These are phyloP conservation scores for Thraustotheca clavata DNA, from an alignment of 352 stramenopile species.

Conservation along the genomic window DNA sequence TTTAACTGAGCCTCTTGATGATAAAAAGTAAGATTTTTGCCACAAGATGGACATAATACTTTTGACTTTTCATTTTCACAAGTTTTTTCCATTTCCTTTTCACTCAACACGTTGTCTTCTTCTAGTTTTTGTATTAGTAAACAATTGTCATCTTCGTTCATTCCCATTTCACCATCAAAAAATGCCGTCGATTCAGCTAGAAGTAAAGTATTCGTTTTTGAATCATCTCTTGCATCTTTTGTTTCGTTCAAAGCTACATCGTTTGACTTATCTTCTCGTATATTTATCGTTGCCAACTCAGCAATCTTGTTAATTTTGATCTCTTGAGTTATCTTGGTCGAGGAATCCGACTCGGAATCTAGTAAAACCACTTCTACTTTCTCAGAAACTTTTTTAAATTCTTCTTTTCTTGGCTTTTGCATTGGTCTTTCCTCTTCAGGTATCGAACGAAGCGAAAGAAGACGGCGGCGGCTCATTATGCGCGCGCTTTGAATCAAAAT, in stretches of 20 bases:
- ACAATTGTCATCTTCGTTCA: conserved; percentile 5
- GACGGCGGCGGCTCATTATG: conserved; percentile 12
- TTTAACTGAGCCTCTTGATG: conserved; percentile 3
- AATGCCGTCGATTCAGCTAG: too few species aligned
- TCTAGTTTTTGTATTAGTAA: background rate
- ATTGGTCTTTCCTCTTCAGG: background rate
- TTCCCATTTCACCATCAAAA: too few species aligned
- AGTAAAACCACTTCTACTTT: background rate
- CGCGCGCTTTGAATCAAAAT: background rate
- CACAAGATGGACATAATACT: conserved; percentile 2
- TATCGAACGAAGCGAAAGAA: conserved; percentile 16
- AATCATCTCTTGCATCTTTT: background rate
- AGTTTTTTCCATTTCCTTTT: background rate
- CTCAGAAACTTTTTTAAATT: background rate
- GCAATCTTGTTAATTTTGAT: background rate
- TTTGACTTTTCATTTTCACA: background rate
- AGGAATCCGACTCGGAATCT: background rate
- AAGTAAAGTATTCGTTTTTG: too few species aligned
- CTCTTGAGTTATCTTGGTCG: background rate
- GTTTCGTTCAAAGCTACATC: background rate
- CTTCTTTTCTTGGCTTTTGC: background rate
- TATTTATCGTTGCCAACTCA: background rate
- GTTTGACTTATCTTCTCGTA: background rate
- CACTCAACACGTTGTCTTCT: background rate
- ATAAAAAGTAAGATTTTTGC: conserved; percentile 17